Evolutionary conservation across 225 moss, liverwort and hornwort genomes (phyloP).

Genomic region (Neckera pumila): DNA sequence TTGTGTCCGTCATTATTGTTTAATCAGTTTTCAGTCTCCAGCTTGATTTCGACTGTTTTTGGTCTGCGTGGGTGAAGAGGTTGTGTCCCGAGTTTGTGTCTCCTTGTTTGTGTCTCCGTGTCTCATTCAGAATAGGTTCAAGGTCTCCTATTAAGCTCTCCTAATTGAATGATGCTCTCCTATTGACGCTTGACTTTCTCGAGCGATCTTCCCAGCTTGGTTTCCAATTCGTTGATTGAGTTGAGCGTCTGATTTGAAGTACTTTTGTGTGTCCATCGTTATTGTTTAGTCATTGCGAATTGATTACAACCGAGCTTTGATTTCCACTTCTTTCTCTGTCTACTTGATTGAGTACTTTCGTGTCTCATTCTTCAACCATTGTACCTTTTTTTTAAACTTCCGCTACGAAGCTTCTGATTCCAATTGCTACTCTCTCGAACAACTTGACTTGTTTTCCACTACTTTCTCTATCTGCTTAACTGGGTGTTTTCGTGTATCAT

Average conservation of each 20-base stretch:
- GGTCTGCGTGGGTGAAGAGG: not conserved
- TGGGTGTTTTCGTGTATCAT: not conserved
- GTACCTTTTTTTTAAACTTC: not conserved
- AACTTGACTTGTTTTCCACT: not conserved
- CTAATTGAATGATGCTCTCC: not conserved
- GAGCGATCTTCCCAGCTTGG: not conserved
- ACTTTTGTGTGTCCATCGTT: not conserved
- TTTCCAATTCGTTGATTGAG: not conserved
- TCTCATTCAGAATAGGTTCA: not conserved
- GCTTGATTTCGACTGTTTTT: not conserved
- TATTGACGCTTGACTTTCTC: not conserved
- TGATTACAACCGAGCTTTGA: not conserved
- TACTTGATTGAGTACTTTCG: not conserved
- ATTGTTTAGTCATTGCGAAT: not conserved
- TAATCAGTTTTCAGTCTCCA: not conserved
- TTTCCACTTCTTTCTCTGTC: not conserved
- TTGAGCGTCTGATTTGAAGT: not conserved
- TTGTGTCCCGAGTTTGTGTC: not conserved
- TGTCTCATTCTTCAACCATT: not conserved
- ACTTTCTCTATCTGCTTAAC: not conserved
- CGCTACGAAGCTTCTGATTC: not conserved
- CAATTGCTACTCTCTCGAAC: not conserved
- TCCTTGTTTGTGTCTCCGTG: not conserved
- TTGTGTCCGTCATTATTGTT: not conserved
- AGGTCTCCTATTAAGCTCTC: not conserved